These are phyloP conservation scores for Aspergillus glaucus DNA, from an alignment of 2,329 filamentous ascomycete species.

Conservation along the genomic window DNA sequence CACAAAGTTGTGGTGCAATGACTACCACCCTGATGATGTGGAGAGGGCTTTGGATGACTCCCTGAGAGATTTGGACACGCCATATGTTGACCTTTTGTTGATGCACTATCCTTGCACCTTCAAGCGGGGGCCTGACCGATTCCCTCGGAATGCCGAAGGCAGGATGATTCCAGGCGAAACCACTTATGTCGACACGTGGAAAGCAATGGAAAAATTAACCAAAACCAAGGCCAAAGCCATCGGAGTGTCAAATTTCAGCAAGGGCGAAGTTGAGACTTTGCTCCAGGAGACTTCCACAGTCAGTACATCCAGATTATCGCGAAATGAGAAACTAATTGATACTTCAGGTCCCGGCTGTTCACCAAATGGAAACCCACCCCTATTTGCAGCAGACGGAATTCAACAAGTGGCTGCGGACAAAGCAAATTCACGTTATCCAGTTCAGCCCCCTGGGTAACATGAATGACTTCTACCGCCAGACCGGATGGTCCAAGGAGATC, in stretches of 20 bases:
- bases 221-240: conserved; percentile 22
- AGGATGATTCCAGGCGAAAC: conserved; percentile 43
- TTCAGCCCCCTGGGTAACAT: conserved; percentile 57
- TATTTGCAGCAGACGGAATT: conserved; percentile 46
- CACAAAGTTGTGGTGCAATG: conserved; percentile 57
- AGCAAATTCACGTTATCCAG: conserved; percentile 52
- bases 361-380: conserved; percentile 61
- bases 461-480: conserved; percentile 50
- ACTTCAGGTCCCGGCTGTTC: conserved; percentile 46
- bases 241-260: conserved; percentile 24
- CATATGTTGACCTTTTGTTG: conserved; percentile 60
- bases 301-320: neutral
- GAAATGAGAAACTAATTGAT: conserved; percentile 28
- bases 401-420: conserved; percentile 44
- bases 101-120: conserved; percentile 47
- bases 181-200: conserved; percentile 36
- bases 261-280: conserved; percentile 29
- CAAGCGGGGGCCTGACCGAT: conserved; percentile 8
- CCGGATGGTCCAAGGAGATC: conserved; percentile 49
- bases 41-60: conserved; percentile 52
- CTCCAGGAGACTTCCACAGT: conserved; percentile 15
- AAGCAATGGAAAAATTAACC: conserved; percentile 21
- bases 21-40: conserved; percentile 52
- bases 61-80: conserved; percentile 53
- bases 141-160: conserved; percentile 52